Evolutionary conservation across 73 alveolate genomes (phyloP).

Genomic region (Paramecium pentaurelia): DNA sequence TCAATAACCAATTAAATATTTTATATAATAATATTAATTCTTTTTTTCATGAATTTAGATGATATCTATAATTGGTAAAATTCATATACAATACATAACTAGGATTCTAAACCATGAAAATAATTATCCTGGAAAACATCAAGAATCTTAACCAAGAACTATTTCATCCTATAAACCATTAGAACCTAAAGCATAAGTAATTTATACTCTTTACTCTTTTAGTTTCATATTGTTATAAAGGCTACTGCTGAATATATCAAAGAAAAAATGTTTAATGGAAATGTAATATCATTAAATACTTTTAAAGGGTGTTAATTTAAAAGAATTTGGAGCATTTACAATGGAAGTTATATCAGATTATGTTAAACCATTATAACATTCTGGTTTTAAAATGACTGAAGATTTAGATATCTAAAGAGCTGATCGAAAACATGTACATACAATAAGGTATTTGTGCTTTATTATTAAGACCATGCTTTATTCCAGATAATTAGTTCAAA

Average conservation of each 20-base stretch:
- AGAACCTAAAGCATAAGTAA: slow-evolving; percentile 60
- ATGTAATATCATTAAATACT: background rate
- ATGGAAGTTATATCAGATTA: slow-evolving; percentile 50
- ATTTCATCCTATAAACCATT: slow-evolving; percentile 50
- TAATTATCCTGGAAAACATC: slow-evolving; percentile 59
- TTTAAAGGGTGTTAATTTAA: slow-evolving; percentile 52
- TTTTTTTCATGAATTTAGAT: slow-evolving; percentile 46
- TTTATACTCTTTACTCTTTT: background rate
- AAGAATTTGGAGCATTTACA: slow-evolving; percentile 60
- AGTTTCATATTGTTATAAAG: slow-evolving; percentile 53
- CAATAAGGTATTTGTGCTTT: slow-evolving; percentile 27
- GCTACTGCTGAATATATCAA: slow-evolving; percentile 60
- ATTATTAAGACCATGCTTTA: slow-evolving; percentile 50
- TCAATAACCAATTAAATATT: background rate
- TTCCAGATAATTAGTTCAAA: slow-evolving; percentile 53
- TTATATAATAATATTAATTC: background rate
- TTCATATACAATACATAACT: background rate
- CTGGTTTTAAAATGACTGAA: slow-evolving; percentile 49
- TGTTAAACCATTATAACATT: slow-evolving; percentile 48
- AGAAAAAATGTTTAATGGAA: slow-evolving; percentile 55
- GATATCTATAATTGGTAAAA: slow-evolving; percentile 45
- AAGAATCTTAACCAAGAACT: slow-evolving; percentile 62
- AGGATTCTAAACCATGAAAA: slow-evolving; percentile 39
- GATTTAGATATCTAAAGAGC: slow-evolving; percentile 55
- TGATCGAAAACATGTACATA: slow-evolving; percentile 55